Base-by-base conservation (phyloP, 805 yeast species). In the Brettanomyces anomalus region DNA sequence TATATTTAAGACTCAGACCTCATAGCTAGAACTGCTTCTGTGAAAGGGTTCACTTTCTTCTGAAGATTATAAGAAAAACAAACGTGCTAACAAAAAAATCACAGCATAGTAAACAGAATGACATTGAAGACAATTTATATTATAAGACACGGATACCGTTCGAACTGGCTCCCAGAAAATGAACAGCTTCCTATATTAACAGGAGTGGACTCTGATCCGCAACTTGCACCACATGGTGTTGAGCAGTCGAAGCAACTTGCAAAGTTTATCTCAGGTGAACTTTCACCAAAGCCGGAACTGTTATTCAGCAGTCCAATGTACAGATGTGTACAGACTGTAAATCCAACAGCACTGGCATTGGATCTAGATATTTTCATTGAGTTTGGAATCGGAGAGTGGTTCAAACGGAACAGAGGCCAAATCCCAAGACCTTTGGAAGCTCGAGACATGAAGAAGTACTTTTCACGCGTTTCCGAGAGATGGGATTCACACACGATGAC, bases 311-410 rank as follows among this genome's bases (percentile, higher is more conserved):
- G 95, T 15, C 97, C 97, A 0, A 89, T 88, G 60, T 88, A 85
- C 58, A 68, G 97, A 45, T 93, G 97, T 60, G 66, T 88, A 5
- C 86, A 93, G 55, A 89, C 97, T 0, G 71, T 82, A 6, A 62
- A 71, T 10, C 95, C 95, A 2, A 69, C 81, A 13, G 78, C 95
- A 1, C 67, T 76, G 36, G 57, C 58, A 21, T 61, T 87, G 14
- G 77, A 70, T 4, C 51, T 84, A 31, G 76, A 77, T 11, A 74
- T 89, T 10, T 70, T 65, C 39, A 61, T 85, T 4, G 98, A 93
- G 53, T 65, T 80, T 42, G 97, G 97, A 1, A 70, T 90, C 20
- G 94, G 96, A 18, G 97, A 93, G 63, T 88, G 96, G 95, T 90
- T 84, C 56, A 76, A 76, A 52, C 77, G 76, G n/a, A 76, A 75